Percentiles rank a stretch among this genome's conserved stretches.
Conservation (phyloP, 2,329 filamentous ascomycete genomes). For the Anisogramma anomala region DNA sequence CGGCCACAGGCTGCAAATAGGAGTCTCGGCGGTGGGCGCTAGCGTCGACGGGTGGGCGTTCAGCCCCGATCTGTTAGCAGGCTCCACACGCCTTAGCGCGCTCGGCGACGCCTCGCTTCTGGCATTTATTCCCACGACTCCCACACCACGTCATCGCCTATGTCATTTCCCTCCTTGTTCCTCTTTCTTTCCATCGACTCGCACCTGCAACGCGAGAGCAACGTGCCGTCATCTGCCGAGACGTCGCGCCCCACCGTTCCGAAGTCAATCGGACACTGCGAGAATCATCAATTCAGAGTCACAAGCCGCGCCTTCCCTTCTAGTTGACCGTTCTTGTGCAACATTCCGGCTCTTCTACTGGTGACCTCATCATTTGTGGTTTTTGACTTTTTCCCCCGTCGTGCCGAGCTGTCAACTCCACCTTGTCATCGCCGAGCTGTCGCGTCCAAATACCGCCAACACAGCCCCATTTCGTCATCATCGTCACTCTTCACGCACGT, state of each 20-base stretch:
- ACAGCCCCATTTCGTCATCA: constrained; percentile 26
- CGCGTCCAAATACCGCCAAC: neutral
- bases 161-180: constrained; percentile 14
- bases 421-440: too few relatives aligned
- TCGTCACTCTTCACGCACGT: constrained; percentile 24
- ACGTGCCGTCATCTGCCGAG: neutral
- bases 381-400: constrained; percentile 9
- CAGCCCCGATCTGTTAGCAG: constrained; percentile 9
- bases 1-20: too few relatives aligned
- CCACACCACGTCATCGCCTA: constrained; percentile 16
- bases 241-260: neutral
- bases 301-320: neutral
- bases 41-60: neutral
- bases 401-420: constrained; percentile 2
- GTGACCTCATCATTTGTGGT: constrained; percentile 13
- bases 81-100: too few relatives aligned
- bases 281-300: neutral
- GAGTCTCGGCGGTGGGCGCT: constrained; percentile 1
- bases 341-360: neutral
- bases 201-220: too few relatives aligned
- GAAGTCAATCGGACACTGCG: neutral
- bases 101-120: too few relatives aligned
- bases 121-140: constrained; percentile 15
- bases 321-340: constrained; percentile 1
- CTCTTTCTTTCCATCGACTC: constrained; percentile 8